Conservation (phyloP, 1,284 basidiomycete genomes). For the Trichosporon sp. region DNA sequence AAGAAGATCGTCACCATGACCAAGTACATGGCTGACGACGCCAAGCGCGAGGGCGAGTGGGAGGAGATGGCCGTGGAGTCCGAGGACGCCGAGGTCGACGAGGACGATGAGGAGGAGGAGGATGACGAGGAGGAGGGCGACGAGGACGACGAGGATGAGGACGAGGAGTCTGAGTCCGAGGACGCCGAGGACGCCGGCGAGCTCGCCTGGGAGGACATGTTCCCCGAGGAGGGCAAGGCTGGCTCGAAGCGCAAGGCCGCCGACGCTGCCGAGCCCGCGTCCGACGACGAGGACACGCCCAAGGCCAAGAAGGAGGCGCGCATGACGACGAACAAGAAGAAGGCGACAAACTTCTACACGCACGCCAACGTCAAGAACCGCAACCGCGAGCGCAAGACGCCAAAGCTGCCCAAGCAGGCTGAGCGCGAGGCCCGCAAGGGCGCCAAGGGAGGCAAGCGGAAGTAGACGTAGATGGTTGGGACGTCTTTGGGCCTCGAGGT, state of each 20-base stretch:
- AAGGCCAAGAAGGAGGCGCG: conserved; percentile 65
- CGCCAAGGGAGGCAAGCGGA: conserved; percentile 17
- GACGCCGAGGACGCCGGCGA: conserved; percentile 61
- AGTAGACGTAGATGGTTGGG: conserved; percentile 26
- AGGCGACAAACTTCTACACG: conserved; percentile 88
- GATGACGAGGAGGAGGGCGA: conserved; percentile 59
- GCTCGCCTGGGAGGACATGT: conserved; percentile 83
- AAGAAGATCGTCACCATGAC: conserved; percentile 62
- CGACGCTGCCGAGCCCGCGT: conserved; percentile 34
- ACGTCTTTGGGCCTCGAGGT: neutral
- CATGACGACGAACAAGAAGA: conserved; percentile 92
- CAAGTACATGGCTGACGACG: conserved; percentile 60
- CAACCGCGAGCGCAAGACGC: conserved; percentile 59
- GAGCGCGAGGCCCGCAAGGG: conserved; percentile 26
- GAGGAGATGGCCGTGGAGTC: conserved; percentile 56
- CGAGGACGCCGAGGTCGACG: conserved; percentile 45
- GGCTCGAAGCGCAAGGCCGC: conserved; percentile 36
- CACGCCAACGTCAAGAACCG: conserved; percentile 86
- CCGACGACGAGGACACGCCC: conserved; percentile 35
- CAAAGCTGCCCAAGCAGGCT: conserved; percentile 39
- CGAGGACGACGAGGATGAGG: conserved; percentile 50
- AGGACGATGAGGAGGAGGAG: conserved; percentile 61
- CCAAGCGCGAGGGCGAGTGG: conserved; percentile 52
- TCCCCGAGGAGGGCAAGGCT: conserved; percentile 56
- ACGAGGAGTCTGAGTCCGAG: conserved; percentile 30